Base-by-base conservation (phyloP, 1,284 basidiomycete genomes). In the Malassezia brasiliensis region DNA sequence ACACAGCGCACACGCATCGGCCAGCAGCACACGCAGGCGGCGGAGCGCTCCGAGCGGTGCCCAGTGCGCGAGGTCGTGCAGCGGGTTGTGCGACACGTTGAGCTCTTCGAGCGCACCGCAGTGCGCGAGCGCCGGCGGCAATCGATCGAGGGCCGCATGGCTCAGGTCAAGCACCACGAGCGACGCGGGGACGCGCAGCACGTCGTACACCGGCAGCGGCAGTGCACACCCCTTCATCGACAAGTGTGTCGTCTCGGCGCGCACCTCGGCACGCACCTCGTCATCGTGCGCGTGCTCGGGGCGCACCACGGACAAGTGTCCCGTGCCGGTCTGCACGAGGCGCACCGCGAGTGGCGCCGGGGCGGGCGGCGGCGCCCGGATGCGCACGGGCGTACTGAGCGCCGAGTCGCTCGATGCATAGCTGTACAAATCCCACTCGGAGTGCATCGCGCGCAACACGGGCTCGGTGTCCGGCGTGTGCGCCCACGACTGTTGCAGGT, bases 21-120 rank as follows among this genome's bases (percentile, higher is more conserved):
- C 87, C 49, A 89, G 86, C 65, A 98, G 80, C 58, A 96, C 85
- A 39, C 87, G 84, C 48, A 98, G 81, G 59, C 83, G 83, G 6
- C 78, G 77, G 25, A 96, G 79, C 58, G 85, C 81, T 31, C 84
- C 82, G 37, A 96, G 78, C 75, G 90, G 90, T 28, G 83, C 78
- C 9, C 91, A 90, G 28, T 96, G 79, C 17, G 83, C 83, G 45
- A 86, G 53, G 6, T 59, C 50, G 3, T 59, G 83, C 41, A 96
- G 79, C 0, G 87, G 86, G 75, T 98, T 98, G 52, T 83, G 84
- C 12, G 88, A 88, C 50, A 98, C 81, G 73, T 96, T 94, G 51
- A 98, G 81, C 77, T 98, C 94, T 74, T 96, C 90, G 37, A 98
- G 82, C 62, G 79, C 81, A 53, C 80, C 78, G 75, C 91, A 96